phyloP scores from a whole-genome alignment of 805 yeast genomes.

The Metschnikowia hibisci region DNA sequence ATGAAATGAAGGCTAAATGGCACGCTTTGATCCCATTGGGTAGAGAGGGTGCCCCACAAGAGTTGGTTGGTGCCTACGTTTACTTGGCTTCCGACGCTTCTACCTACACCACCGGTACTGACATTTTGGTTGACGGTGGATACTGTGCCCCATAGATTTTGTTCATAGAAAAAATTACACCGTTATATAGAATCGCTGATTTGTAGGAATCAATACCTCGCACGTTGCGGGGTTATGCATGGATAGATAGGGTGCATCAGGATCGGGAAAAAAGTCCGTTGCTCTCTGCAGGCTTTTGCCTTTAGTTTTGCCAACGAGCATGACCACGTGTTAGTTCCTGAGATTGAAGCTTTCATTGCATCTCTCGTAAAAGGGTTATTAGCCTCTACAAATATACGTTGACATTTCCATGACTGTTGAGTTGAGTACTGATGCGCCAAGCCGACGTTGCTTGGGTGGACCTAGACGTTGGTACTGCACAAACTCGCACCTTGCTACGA shows the following conservation, averaged over 20 bases:
- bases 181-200: too few species aligned
- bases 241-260: too few species aligned
- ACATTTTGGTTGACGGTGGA: conserved; percentile 46
- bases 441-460: neutral
- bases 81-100: conserved; percentile 44
- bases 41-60: conserved; percentile 42
- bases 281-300: too few species aligned
- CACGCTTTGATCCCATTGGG: conserved; percentile 41
- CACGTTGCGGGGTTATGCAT: too few species aligned
- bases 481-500: neutral
- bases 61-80: conserved; percentile 45
- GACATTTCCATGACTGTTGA: too few species aligned
- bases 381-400: too few species aligned
- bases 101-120: conserved; percentile 43
- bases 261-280: too few species aligned
- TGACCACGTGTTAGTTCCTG: too few species aligned
- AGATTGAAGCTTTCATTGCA: too few species aligned
- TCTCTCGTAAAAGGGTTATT: too few species aligned
- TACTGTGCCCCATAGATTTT: conserved; percentile 25
- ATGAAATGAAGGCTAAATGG: conserved; percentile 35
- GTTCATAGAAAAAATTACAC: neutral
- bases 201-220: too few species aligned
- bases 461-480: conserved; percentile 1
- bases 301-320: too few species aligned
- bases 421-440: neutral